Conservation (phyloP, 192 early-diverging fungal species). For the Coemansia sp. region DNA sequence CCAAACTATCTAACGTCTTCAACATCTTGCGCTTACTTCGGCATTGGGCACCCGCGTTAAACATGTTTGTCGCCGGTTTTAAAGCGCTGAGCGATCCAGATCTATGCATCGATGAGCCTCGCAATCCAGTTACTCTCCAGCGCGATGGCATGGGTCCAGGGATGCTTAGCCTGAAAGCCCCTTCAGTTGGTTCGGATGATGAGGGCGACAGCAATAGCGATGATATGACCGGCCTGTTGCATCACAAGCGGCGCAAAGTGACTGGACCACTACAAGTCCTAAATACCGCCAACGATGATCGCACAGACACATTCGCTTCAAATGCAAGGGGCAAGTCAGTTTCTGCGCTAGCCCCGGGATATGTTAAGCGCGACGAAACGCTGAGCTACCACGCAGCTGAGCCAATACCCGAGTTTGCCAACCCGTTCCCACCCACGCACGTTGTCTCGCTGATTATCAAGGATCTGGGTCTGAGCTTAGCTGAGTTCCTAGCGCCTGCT, state of each 20-base stretch:
- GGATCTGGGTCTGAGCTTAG: slow-evolving; percentile 37
- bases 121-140: slow-evolving; percentile 5
- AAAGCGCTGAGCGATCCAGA: slow-evolving; percentile 41
- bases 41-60: slow-evolving; percentile 50
- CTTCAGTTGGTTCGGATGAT: background rate
- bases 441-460: slow-evolving; percentile 46
- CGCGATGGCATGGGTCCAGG: background rate
- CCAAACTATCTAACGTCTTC: slow-evolving; percentile 35
- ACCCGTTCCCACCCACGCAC: slow-evolving; percentile 49
- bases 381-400: background rate
- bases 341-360: background rate
- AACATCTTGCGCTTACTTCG: slow-evolving; percentile 41
- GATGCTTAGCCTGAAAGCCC: background rate
- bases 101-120: slow-evolving; percentile 27
- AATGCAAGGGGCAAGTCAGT: slow-evolving; percentile 4
- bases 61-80: slow-evolving; percentile 47
- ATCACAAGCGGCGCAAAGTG: slow-evolving; percentile 36
- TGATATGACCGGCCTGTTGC: slow-evolving; percentile 4
- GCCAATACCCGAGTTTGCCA: slow-evolving; percentile 11
- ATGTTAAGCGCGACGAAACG: slow-evolving; percentile 1
- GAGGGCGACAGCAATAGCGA: slow-evolving; percentile 1
- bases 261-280: slow-evolving; percentile 12
- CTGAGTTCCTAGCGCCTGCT: slow-evolving; percentile 44
- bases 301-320: slow-evolving; percentile 24
- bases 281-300: slow-evolving; percentile 26